phyloP scores from a whole-genome alignment of 768 basidiomycete genomes.

The Xerocomellus chrysenteron region DNA sequence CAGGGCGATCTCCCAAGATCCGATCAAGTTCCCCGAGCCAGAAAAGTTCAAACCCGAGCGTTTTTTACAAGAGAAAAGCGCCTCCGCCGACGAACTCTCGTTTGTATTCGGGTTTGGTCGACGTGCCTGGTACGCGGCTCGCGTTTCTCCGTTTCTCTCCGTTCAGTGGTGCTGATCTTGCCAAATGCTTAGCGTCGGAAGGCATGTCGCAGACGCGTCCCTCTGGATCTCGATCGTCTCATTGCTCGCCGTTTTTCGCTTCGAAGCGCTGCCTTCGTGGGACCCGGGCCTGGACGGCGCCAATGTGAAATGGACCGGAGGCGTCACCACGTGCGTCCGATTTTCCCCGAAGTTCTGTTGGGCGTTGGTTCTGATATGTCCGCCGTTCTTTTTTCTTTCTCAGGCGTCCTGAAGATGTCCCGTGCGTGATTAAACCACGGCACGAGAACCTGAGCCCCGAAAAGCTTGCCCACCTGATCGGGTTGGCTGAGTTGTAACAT shows the following conservation, averaged over 20 bases:
- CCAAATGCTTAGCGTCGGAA: conserved; percentile 37
- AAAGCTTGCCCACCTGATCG: conserved; percentile 13
- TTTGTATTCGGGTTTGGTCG: conserved; percentile 45
- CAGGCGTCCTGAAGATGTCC: conserved; percentile 15
- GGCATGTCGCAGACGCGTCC: conserved; percentile 40
- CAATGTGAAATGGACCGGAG: conserved; percentile 22
- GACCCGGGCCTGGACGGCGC: conserved; percentile 18
- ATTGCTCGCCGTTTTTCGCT: conserved; percentile 18
- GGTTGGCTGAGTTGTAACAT: conserved; percentile 3
- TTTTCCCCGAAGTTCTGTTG: neutral
- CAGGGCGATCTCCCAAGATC: conserved; percentile 38
- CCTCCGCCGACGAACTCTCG: conserved; percentile 12
- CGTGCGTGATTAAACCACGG: conserved; percentile 10
- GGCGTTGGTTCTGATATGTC: neutral
- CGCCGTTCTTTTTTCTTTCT: neutral
- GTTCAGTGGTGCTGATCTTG: neutral
- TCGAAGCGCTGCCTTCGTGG: conserved; percentile 15
- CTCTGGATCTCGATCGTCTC: conserved; percentile 31
- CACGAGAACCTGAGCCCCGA: conserved; percentile 6
- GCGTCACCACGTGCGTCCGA: conserved; percentile 21
- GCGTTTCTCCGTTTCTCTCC: neutral
- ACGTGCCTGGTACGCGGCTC: conserved; percentile 19
- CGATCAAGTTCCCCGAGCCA: conserved; percentile 38
- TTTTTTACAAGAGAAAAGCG: conserved; percentile 17
- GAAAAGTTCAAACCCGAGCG: conserved; percentile 40